These are phyloP conservation scores for Adansonia digitata DNA, from an alignment of 345 rosid genomes.

Conservation along the genomic window DNA sequence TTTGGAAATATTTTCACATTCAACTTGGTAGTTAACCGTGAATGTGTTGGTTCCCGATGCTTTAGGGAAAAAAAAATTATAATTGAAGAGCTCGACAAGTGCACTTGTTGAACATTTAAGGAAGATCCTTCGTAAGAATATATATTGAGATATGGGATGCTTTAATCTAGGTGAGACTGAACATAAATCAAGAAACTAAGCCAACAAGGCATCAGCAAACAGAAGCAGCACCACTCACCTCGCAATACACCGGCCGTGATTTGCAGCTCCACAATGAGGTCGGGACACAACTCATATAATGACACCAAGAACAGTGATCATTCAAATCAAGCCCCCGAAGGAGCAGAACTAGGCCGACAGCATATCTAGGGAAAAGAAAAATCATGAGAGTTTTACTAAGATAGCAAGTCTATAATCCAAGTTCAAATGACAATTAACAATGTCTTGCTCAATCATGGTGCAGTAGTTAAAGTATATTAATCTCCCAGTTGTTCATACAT, in stretches of 20 bases:
- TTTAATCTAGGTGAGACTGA: background rate
- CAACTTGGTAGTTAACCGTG: background rate
- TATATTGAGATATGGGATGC: background rate
- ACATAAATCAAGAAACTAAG: background rate
- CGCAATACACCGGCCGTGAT: conserved; percentile 38
- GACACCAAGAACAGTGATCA: conserved; percentile 83
- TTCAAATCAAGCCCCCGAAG: conserved; percentile 60
- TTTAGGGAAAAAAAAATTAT: background rate
- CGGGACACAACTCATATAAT: conserved; percentile 76
- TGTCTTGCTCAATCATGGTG: conserved; percentile 19
- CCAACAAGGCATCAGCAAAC: background rate
- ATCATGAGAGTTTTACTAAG: background rate
- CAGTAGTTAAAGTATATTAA: conserved; percentile 18
- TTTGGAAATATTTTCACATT: background rate
- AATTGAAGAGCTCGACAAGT: background rate
- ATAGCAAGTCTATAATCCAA: background rate
- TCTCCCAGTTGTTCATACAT: background rate
- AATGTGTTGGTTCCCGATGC: background rate
- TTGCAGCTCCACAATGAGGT: conserved; percentile 82
- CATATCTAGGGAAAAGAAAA: conserved; percentile 34
- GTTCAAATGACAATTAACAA: background rate
- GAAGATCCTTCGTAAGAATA: background rate
- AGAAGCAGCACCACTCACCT: conserved; percentile 35
- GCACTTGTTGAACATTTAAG: background rate
- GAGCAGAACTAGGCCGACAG: conserved; percentile 55